These are phyloP conservation scores for Fusarium duplospermum DNA, from an alignment of 2,329 filamentous ascomycete species.

Conservation along the genomic window DNA sequence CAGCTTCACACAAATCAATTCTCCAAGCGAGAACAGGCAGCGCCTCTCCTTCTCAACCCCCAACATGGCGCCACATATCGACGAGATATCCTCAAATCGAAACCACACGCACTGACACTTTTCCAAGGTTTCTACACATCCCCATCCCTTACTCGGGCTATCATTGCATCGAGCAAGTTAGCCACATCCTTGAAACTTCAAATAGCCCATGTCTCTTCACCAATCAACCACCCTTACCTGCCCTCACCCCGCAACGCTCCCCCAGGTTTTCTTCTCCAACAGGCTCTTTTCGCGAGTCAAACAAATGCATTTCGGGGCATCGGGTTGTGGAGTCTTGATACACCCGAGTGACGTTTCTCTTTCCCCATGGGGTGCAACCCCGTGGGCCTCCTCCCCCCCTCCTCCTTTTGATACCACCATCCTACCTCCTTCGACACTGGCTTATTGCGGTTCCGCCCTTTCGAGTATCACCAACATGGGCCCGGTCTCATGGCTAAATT, in stretches of 20 bases:
- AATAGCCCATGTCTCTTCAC: constrained; percentile 3
- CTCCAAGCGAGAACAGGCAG: neutral
- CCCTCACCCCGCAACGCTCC: constrained; percentile 26
- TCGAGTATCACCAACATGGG: neutral
- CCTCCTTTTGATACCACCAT: constrained; percentile 14
- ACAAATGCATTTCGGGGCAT: neutral
- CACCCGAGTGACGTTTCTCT: constrained; percentile 2
- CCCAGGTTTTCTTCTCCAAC: constrained; percentile 40
- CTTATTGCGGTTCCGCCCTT: constrained; percentile 16
- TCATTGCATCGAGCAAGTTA: constrained; percentile 28
- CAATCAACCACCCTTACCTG: constrained; percentile 8
- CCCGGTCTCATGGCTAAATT: constrained; percentile 1
- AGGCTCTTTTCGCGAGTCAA: neutral
- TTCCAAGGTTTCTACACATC: neutral
- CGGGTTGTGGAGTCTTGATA: constrained; percentile 1
- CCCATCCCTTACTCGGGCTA: constrained; percentile 37
- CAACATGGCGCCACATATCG: neutral
- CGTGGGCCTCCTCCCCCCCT: neutral
- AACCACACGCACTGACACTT: neutral
- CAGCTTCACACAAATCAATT: neutral
- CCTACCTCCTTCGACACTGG: no score
- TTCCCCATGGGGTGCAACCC: constrained; percentile 34
- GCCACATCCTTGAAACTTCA: neutral
- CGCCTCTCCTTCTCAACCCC: neutral
- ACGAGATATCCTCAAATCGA: neutral